Evolutionary conservation across 495 filamentous ascomycete genomes (phyloP), one percentile per base, ranked within the genome.

Genomic region (Penicillium chermesinum): DNA sequence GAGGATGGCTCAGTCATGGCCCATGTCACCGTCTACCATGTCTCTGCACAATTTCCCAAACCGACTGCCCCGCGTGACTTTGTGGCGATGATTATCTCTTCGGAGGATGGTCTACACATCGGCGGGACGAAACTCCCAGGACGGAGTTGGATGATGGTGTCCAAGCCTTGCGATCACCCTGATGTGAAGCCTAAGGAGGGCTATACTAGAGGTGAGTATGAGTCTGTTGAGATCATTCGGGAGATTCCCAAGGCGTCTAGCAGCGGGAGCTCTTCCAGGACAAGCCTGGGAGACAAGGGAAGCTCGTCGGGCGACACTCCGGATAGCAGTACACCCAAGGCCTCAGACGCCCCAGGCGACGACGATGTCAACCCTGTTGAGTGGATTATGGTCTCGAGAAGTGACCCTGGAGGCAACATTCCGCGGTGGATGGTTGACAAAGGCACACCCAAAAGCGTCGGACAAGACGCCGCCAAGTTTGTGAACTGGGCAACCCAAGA

Each of bases 311-410:
- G 17, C 34, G 30, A 12, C 15, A 17, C 41, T 33, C 13, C 30
- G 12, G 20, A 18, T 30, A 35, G 7, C 9, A 22, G 12, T 25
- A 3, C 43, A 6, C 43, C 35, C 3, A 17, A n/a, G 46, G 64
- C 55, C 7, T 69, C 61, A 3, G 69, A 73, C 41, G 67, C 65
- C 15, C 67, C 73, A 4, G 76, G 77, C 21, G 74, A 79, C 7
- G 62, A 75, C 20, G 79, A 80, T 40, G 59, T 66, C 25, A 85
- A 82, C 45, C 85, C 86, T 0, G 81, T 96, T 12, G 91, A 96
- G 64, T 97, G 91, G 91, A 82, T 95, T 30, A 96, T 96, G 93
- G 81, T 96, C 17, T 96, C 91, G 1, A 74, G 91, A n/a, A 90
- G 85, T 63, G 89, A 96, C 54, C 91, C 91, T 0, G 91, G 93